Conservation (phyloP, 257 asterid species). For the Parsonsia alboflavescens region DNA sequence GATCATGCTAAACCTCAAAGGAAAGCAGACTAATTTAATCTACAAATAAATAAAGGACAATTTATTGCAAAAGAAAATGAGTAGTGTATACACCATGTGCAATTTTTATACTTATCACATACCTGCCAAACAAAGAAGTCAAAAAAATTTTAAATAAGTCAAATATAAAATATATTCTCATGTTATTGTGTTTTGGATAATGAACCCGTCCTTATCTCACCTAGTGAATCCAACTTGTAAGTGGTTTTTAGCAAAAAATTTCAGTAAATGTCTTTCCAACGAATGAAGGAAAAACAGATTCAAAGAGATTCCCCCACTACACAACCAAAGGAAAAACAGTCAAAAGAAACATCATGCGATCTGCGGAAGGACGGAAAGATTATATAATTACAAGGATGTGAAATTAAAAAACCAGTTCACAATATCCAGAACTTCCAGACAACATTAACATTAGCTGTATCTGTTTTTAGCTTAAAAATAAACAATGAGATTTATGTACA, state of each 20-base stretch:
- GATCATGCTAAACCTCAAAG: slow-evolving; percentile 1
- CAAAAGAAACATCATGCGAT: not conserved
- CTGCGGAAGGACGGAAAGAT: not conserved
- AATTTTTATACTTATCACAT: not conserved
- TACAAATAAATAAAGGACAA: not conserved
- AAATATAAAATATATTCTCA: not conserved
- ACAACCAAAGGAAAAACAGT: no score
- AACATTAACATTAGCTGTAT: not conserved
- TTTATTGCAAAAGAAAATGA: not conserved
- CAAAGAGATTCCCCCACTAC: not conserved
- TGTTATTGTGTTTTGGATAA: not conserved
- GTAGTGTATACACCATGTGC: not conserved
- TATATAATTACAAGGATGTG: not conserved
- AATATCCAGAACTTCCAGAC: not conserved
- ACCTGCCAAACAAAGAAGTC: not conserved
- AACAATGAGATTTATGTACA: slow-evolving; percentile 11
- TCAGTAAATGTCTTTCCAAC: not conserved
- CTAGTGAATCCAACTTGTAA: not conserved
- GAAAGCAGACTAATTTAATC: not conserved
- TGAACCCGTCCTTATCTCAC: not conserved
- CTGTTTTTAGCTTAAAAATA: not conserved
- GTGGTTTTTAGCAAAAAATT: not conserved
- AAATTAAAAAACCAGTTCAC: not conserved
- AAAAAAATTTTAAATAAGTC: not conserved
- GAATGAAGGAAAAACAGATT: no score